These are phyloP conservation scores for Capsaspora owczarzaki DNA, from an alignment of 78 protist genomes.

Conservation along the genomic window DNA sequence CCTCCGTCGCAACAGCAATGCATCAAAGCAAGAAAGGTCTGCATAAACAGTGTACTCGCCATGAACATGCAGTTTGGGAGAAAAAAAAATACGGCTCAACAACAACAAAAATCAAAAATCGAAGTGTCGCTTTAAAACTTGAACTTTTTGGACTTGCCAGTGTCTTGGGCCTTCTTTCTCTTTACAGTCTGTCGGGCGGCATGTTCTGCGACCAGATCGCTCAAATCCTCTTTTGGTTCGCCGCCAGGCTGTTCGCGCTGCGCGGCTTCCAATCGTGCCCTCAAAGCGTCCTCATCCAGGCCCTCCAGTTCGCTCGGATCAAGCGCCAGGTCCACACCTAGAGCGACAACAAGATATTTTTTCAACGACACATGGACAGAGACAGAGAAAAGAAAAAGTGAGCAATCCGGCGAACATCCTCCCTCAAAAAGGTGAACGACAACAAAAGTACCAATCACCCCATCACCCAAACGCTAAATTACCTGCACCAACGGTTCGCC, in stretches of 20 bases:
- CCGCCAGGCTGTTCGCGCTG: background rate
- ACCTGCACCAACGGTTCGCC: background rate
- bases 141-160: slow-evolving; percentile 2
- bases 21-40: too few relatives aligned
- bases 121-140: slow-evolving; percentile 4
- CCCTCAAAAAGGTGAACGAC: background rate
- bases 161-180: background rate
- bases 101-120: too few relatives aligned
- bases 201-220: slow-evolving; percentile 39
- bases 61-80: too few relatives aligned
- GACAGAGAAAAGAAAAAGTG: background rate
- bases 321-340: background rate
- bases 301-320: background rate
- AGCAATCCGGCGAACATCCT: background rate
- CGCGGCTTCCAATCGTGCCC: background rate
- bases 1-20: too few relatives aligned
- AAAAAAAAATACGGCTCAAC: too few relatives aligned
- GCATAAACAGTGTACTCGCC: too few relatives aligned
- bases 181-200: background rate
- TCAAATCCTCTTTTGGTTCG: slow-evolving; percentile 11
- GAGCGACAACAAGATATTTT: background rate
- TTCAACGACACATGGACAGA: background rate
- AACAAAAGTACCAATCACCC: background rate
- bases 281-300: background rate
- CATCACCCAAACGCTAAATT: background rate